Conservation (phyloP, 177 flowering plant genomes). For the Tripterygium wilfordii region DNA sequence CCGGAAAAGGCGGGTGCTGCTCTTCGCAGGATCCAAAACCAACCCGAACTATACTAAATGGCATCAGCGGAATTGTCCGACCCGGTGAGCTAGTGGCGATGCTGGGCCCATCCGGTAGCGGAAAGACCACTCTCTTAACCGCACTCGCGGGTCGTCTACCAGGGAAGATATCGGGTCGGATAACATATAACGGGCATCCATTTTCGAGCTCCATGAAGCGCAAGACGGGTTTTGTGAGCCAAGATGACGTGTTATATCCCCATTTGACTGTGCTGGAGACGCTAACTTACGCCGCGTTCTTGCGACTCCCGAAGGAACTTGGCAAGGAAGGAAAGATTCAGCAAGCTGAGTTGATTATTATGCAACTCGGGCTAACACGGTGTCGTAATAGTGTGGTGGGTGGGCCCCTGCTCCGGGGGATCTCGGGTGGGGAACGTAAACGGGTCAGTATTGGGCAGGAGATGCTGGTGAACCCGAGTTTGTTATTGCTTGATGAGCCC, state of each 20-base stretch:
- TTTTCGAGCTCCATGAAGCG: slow-evolving; percentile 64
- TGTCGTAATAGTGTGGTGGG: slow-evolving; percentile 60
- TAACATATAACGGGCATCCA: slow-evolving; percentile 64
- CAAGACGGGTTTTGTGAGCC: slow-evolving; percentile 72
- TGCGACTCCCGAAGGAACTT: slow-evolving; percentile 57
- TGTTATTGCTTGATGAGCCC: slow-evolving; percentile 84
- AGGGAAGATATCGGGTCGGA: slow-evolving; percentile 61
- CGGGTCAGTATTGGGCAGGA: slow-evolving; percentile 94
- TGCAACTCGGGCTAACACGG: slow-evolving; percentile 62
- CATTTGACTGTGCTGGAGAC: slow-evolving; percentile 87
- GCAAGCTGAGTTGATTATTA: slow-evolving; percentile 54
- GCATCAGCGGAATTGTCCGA: slow-evolving; percentile 58
- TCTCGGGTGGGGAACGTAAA: slow-evolving; percentile 92
- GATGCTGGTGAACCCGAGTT: slow-evolving; percentile 85
- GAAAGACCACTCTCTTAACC: slow-evolving; percentile 84
- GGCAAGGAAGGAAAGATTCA: slow-evolving; percentile 44
- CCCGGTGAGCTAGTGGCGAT: slow-evolving; percentile 90
- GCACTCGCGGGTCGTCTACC: slow-evolving; percentile 75
- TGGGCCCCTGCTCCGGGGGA: slow-evolving; percentile 59
- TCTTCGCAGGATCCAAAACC: slow-evolving; percentile 29
- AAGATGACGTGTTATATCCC: slow-evolving; percentile 83
- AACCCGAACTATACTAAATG: slow-evolving; percentile 44
- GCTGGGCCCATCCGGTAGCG: slow-evolving; percentile 95
- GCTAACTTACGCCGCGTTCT: slow-evolving; percentile 62
- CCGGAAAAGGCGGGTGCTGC: slow-evolving; percentile 15